These are phyloP conservation scores for Trametes polyzona DNA, from an alignment of 1,284 basidiomycete species.

Conservation along the genomic window DNA sequence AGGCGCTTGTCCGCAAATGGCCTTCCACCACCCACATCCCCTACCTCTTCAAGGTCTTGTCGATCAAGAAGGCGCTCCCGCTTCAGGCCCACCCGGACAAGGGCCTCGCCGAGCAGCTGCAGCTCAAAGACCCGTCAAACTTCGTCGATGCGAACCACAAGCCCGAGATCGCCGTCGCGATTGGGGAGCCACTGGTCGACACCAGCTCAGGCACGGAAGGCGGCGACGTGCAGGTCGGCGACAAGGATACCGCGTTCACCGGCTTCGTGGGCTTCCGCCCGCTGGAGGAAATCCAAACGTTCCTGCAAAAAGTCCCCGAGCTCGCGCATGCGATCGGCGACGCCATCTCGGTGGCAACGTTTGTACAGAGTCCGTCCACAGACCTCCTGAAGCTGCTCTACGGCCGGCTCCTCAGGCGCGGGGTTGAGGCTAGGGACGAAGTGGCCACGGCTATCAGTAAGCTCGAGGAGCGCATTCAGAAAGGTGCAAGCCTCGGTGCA, in stretches of 20 bases:
- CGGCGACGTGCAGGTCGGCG: slow-evolving; percentile 18
- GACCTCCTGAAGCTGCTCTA: slow-evolving; percentile 72
- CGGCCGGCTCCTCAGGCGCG: slow-evolving; percentile 69
- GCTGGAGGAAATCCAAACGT: slow-evolving; percentile 68
- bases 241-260: slow-evolving; percentile 69
- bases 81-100: slow-evolving; percentile 98
- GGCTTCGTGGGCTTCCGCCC: slow-evolving; percentile 95
- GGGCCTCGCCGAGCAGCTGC: slow-evolving; percentile 76
- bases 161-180: slow-evolving; percentile 95
- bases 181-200: slow-evolving; percentile 41
- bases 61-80: slow-evolving; percentile 90
- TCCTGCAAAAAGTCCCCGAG: slow-evolving; percentile 77
- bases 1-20: slow-evolving; percentile 54
- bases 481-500: slow-evolving; percentile 13
- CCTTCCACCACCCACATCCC: slow-evolving; percentile 73
- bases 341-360: slow-evolving; percentile 12
- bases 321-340: slow-evolving; percentile 43
- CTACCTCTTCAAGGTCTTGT: slow-evolving; percentile 94
- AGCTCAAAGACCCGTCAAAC: slow-evolving; percentile 74
- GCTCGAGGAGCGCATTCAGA: slow-evolving; percentile 22
- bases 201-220: background rate
- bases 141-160: slow-evolving; percentile 86
- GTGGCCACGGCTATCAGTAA: slow-evolving; percentile 14
- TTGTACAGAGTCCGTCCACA: slow-evolving; percentile 39
- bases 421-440: slow-evolving; percentile 19